Evolutionary conservation across 352 stramenopile genomes (phyloP).

Genomic region (Phytophthora aleatoria): DNA sequence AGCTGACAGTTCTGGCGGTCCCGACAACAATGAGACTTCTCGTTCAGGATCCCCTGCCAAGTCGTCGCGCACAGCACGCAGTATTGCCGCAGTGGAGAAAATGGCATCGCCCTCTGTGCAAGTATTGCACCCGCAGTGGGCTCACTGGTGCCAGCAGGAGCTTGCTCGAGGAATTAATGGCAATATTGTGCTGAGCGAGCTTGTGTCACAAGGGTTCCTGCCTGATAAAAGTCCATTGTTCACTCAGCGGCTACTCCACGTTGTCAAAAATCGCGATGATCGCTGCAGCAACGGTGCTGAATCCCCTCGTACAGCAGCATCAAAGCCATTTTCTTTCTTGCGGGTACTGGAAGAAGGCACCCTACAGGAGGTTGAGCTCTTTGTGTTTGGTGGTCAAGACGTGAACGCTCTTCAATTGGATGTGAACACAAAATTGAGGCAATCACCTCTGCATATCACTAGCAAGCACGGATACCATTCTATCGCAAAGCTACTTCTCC

Average conservation of each 20-base stretch:
- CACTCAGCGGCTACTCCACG: slow-evolving; percentile 50
- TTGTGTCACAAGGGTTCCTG: slow-evolving; percentile 55
- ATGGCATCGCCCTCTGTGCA: slow-evolving; percentile 24
- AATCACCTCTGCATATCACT: slow-evolving; percentile 61
- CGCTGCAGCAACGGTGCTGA: slow-evolving; percentile 32
- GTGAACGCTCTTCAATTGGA: slow-evolving; percentile 51
- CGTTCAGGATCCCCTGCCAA: slow-evolving; percentile 12
- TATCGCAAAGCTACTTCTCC: slow-evolving; percentile 55
- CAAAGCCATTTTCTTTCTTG: slow-evolving; percentile 51
- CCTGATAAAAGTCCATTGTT: slow-evolving; percentile 57
- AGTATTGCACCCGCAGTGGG: slow-evolving; percentile 61
- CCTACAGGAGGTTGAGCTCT: slow-evolving; percentile 58
- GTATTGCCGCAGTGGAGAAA: slow-evolving; percentile 29
- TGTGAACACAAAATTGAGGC: slow-evolving; percentile 34
- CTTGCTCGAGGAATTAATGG: slow-evolving; percentile 64
- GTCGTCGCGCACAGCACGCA: slow-evolving; percentile 30
- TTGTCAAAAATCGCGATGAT: slow-evolving; percentile 36
- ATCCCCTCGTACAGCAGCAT: slow-evolving; percentile 26
- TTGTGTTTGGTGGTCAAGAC: slow-evolving; percentile 69
- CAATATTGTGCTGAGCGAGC: slow-evolving; percentile 55
- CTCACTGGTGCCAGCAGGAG: slow-evolving; percentile 70
- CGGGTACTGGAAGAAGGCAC: slow-evolving; percentile 50
- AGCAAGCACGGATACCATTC: slow-evolving; percentile 47
- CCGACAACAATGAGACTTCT: slow-evolving; percentile 10
- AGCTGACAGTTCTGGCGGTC: slow-evolving; percentile 5